Evolutionary conservation across 1,284 basidiomycete genomes (phyloP), one percentile per base, ranked within the genome.

Genomic region (Ganoderma lingzhi): DNA sequence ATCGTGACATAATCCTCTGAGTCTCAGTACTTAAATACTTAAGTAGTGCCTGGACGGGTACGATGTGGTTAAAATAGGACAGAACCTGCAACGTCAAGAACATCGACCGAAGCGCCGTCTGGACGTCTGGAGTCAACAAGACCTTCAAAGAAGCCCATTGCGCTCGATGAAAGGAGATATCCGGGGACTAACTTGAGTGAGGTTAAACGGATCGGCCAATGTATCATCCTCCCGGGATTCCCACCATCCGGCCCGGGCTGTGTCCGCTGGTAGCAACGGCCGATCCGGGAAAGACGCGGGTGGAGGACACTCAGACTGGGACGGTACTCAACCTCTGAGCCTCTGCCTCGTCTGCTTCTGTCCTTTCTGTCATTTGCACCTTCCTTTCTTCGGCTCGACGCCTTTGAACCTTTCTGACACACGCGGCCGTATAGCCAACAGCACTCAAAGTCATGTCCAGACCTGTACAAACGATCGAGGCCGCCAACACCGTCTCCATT

Each of bases 401-500:
- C 66, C 66, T 35, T 56, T 30, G 12, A 12, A 9, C 32, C n/a
- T 44, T 60, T 58, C 9, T n/a, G 23, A 5, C 59, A 15, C n/a
- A 19, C 35, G 10, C 14, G 23, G 2, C 41, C 23, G 14, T 23
- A 60, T 15, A 37, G 23, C 59, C 30, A 23, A 37, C 6, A 19
- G 32, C 35, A 55, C 14, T 23, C 37, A 23, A 17, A 44, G n/a
- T 39, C 37, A 61, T 61, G 59, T 41, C 59, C 3, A 41, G 39
- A n/a, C 39, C 59, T 17, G n/a, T 41, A 15, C 59, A 61, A 23
- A 42, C 39, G 10, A 61, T 61, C 41, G 53, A 53, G 23, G 61
- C 67, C 23, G 67, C 64, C 51, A 68, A 68, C 42, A 28, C 64
- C 28, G 41, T 65, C 15, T 23, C 65, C 14, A 64, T 71, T 37